A percentile compares a stretch with the other conserved stretches of the same genome.
Conservation (phyloP, 2,329 filamentous ascomycete species). For the Chalaropsis thielavioides region DNA sequence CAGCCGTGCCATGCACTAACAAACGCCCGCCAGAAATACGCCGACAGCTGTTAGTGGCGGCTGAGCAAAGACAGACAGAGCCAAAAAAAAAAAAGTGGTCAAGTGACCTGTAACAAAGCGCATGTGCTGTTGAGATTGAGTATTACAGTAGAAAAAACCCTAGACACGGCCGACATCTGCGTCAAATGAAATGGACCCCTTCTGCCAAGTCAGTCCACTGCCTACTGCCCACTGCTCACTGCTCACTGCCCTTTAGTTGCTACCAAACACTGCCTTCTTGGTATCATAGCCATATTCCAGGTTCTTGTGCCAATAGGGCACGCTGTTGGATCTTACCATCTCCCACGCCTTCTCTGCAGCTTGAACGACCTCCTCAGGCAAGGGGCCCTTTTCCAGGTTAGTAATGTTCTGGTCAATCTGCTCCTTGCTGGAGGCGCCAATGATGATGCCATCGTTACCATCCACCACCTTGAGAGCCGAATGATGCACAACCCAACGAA, state of each 20-base stretch:
- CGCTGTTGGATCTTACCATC: slow-evolving; percentile 44
- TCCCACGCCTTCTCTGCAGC: slow-evolving; percentile 66
- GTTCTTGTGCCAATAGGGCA: slow-evolving; percentile 44
- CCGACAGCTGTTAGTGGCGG: background rate
- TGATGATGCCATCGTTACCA: slow-evolving; percentile 44
- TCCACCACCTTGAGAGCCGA: slow-evolving; percentile 40
- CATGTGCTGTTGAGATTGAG: background rate
- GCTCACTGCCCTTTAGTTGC: slow-evolving; percentile 19
- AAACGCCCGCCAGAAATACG: background rate
- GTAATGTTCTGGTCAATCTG: slow-evolving; percentile 45
- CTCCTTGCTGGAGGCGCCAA: slow-evolving; percentile 42
- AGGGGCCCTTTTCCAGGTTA: slow-evolving; percentile 50
- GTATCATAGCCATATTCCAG: slow-evolving; percentile 55
- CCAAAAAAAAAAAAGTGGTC: background rate
- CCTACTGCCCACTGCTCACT: background rate
- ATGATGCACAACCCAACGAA: slow-evolving; percentile 63
- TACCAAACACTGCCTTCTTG: slow-evolving; percentile 41
- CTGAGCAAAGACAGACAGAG: background rate
- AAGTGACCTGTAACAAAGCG: background rate
- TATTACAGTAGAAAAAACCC: background rate
- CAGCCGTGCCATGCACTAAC: background rate
- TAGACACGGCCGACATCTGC: background rate
- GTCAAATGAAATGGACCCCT: too few relatives aligned
- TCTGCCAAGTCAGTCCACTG: too few relatives aligned
- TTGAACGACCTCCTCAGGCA: slow-evolving; percentile 62